Evolutionary conservation across 176 grass and related monocot species (phyloP).

Genomic region (Oryza glumipatula): DNA sequence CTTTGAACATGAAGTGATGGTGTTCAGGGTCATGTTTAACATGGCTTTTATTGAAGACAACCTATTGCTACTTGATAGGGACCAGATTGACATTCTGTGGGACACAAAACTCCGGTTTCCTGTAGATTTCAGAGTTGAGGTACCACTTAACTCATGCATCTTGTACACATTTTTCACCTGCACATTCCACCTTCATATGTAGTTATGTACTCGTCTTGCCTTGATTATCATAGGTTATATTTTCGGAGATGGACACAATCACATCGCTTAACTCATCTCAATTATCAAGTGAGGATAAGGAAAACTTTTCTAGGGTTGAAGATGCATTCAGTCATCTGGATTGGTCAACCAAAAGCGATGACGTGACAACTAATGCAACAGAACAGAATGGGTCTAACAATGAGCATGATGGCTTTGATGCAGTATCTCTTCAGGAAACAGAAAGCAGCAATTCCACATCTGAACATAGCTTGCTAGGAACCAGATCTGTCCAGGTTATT

Average conservation of each 20-base stretch:
- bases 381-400: constrained; percentile 14
- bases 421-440: constrained; percentile 40
- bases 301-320: constrained; percentile 39
- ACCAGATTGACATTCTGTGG: constrained; percentile 92
- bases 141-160: constrained; percentile 34
- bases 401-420: constrained; percentile 34
- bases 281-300: constrained; percentile 32
- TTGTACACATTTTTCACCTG: neutral
- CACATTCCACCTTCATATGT: neutral
- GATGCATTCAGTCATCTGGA: constrained; percentile 39
- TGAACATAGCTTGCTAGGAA: constrained; percentile 30
- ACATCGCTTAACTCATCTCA: constrained; percentile 19
- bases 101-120: constrained; percentile 82
- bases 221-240: constrained; percentile 50
- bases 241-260: constrained; percentile 43
- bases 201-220: neutral
- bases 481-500: constrained; percentile 31
- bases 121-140: constrained; percentile 90
- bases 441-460: neutral
- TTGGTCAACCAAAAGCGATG: constrained; percentile 37
- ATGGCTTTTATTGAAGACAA: constrained; percentile 81
- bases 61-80: constrained; percentile 63
- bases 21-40: constrained; percentile 96
- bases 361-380: constrained; percentile 16
- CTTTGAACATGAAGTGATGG: constrained; percentile 71